Base-by-base conservation (phyloP, 2,329 filamentous ascomycete species). In the Emmonsiellopsis sp. region DNA sequence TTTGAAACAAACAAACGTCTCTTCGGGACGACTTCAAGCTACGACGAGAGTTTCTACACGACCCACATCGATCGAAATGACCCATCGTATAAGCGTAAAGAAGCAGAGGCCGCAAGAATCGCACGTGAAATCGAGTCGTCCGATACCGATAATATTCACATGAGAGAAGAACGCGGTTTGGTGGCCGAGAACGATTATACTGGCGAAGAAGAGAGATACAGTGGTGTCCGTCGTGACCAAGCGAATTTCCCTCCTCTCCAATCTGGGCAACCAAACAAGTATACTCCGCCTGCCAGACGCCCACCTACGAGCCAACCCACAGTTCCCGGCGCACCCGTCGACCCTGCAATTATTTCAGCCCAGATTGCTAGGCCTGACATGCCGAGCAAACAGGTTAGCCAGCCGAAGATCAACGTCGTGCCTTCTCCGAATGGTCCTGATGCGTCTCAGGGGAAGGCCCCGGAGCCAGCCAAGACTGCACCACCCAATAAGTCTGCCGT, bases 1-100 rank as follows among this genome's bases (percentile, higher is more conserved):
- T 98, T 98, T 65, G 87, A 88, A 54, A 85, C 81, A 57, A 97
- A 97, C 64, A 88, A 94, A 71, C 80, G 83, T 53, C 82, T 89
- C 33, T 97, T 95, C 65, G 93, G 93, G 37, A 73, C 94, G 40
- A 88, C 83, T 70, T 93, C 87, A 51, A 89, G 90, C 62, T 98
- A 97, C 67, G 84, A 97, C 64, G 93, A 97, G 71, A 90, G 88
- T 61, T 83, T 93, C 43, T 98, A 98, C 73, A 98, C 93, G 1
- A 98, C 93, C 8, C 74, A 82, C 42, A 94, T 98, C 64, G 83
- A 98, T 70, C 88, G 84, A 64, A 87, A 72, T 58, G 84, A 95
- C 62, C 91, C 93, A 1, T 78, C 86, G 52, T 96, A 94, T 70
- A 84, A 82, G 58, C 83, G 88, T 68, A 82, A 85, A 58, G 78